Base-by-base conservation (phyloP, 2,329 filamentous ascomycete genomes). In the Colletotrichum kahawae region DNA sequence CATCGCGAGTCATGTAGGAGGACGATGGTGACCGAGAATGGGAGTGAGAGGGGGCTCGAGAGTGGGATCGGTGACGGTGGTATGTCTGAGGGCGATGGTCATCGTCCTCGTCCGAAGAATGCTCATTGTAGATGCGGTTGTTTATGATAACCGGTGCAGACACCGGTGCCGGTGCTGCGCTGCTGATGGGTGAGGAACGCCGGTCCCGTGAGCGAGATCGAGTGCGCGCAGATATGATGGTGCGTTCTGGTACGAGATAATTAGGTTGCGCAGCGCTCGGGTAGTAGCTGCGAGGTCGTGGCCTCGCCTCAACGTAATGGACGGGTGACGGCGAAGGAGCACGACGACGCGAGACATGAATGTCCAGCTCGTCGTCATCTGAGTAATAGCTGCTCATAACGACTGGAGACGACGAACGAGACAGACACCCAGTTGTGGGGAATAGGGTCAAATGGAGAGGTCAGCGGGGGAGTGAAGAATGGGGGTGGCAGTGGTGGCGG, bases 361-460 rank as follows among this genome's bases (percentile, higher is more conserved):
- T 85, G 78, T 92, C 87, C 66, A 90, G 79, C 62, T 92, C 90
- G 34, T 91, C 90, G 38, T 91, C 89, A 77, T 89, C 87, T 70
- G 87, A 85, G 78, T 87, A 89, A 79, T 87, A 87, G 77, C 80
- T 84, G 73, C 79, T 82, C 81, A 63, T 62, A 29, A 21, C 24
- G 38, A 14, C 29, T 48, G 29, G n/a, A 33, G 12, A 34, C n/a
- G 57, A 33, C 29, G n/a, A 62, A 31, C 21, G 24, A 29, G 24
- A 9, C 24, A 29, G 7, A 57, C 27, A 57, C 16, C 12, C 16
- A 29, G 14, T 29, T 57, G 18, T 18, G 54, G 27, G 13, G 13
- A 13, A 57, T 43, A n/a, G 38, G 18, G 38, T 43, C 38, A 18
- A 43, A 43, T 43, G 38, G 38, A 14, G 31, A 38, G 12, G 36